phyloP scores from a whole-genome alignment of 2,329 filamentous ascomycete species.

The Aureobasidium vineae region DNA sequence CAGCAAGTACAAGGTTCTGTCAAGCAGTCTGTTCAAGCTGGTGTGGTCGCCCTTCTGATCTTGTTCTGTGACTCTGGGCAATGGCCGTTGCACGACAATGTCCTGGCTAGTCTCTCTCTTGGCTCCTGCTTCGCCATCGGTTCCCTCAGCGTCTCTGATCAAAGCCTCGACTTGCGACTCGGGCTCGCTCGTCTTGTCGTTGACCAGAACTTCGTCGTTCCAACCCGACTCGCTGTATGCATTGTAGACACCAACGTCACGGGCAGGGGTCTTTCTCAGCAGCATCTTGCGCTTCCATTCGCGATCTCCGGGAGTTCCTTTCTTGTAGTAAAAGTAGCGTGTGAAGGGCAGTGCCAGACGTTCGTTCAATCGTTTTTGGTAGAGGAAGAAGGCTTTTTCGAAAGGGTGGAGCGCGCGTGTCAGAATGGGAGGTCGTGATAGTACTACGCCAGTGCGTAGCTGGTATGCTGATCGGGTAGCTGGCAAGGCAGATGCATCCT shows the following conservation, averaged over 20 bases:
- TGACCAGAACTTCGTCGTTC: slow-evolving; percentile 87
- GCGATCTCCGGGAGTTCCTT: slow-evolving; percentile 74
- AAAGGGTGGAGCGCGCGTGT: slow-evolving; percentile 82
- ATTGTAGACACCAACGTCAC: slow-evolving; percentile 83
- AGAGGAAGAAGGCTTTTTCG: slow-evolving; percentile 92
- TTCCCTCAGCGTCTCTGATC: slow-evolving; percentile 68
- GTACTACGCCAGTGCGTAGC: slow-evolving; percentile 66
- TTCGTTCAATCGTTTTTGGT: slow-evolving; percentile 96
- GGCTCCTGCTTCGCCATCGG: slow-evolving; percentile 29
- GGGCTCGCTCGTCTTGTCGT: slow-evolving; percentile 64
- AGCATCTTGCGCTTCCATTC: slow-evolving; percentile 88
- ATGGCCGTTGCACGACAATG: slow-evolving; percentile 62
- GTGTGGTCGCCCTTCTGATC: slow-evolving; percentile 71
- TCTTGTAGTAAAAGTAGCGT: slow-evolving; percentile 92
- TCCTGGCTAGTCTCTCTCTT: slow-evolving; percentile 29
- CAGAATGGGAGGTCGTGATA: slow-evolving; percentile 83
- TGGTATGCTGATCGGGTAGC: slow-evolving; percentile 47
- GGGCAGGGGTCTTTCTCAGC: slow-evolving; percentile 72
- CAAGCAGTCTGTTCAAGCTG: slow-evolving; percentile 75
- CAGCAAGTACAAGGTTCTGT: slow-evolving; percentile 81
- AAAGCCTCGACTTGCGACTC: slow-evolving; percentile 66
- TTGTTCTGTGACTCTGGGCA: slow-evolving; percentile 70
- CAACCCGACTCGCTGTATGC: slow-evolving; percentile 71
- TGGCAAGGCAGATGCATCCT: slow-evolving; percentile 46
- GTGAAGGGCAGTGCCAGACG: slow-evolving; percentile 83